Percentiles rank a stretch among this genome's conserved stretches.
These are phyloP conservation scores for Fragaria vesca DNA, from an alignment of 306 rosid genomes.

Conservation along the genomic window DNA sequence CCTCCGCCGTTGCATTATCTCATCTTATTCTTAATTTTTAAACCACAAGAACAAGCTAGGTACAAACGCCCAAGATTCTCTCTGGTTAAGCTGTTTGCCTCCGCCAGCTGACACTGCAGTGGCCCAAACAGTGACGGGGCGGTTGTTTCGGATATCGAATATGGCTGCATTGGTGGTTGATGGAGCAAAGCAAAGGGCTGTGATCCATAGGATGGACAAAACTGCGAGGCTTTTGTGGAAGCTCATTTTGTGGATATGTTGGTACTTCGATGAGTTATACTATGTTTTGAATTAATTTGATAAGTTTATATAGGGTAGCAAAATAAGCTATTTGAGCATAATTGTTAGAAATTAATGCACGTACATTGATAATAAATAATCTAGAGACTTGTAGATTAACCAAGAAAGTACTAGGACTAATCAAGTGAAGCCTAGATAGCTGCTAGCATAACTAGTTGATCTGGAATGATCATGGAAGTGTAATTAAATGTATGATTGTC, in stretches of 20 bases:
- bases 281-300: background rate
- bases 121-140: slow-evolving; percentile 18
- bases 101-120: slow-evolving; percentile 13
- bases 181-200: slow-evolving; percentile 26
- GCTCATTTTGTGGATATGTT: slow-evolving; percentile 7
- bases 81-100: background rate
- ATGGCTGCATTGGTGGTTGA: slow-evolving; percentile 30
- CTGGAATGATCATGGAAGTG: no score
- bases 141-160: slow-evolving; percentile 23
- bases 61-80: slow-evolving; percentile 10
- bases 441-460: no score
- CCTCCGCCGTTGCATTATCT: no score
- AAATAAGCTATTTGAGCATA: no score
- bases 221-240: slow-evolving; percentile 49
- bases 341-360: no score
- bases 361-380: no score
- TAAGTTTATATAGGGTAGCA: background rate
- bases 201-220: slow-evolving; percentile 19
- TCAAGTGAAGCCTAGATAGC: no score
- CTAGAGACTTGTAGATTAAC: no score
- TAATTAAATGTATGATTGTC: no score
- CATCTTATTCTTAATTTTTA: no score
- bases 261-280: background rate
- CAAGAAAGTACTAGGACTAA: no score
- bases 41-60: no score